Percentiles rank a stretch among this genome's conserved stretches.
Conservation (phyloP, 192 early-diverging fungal species). For the Linnemannia elongata region DNA sequence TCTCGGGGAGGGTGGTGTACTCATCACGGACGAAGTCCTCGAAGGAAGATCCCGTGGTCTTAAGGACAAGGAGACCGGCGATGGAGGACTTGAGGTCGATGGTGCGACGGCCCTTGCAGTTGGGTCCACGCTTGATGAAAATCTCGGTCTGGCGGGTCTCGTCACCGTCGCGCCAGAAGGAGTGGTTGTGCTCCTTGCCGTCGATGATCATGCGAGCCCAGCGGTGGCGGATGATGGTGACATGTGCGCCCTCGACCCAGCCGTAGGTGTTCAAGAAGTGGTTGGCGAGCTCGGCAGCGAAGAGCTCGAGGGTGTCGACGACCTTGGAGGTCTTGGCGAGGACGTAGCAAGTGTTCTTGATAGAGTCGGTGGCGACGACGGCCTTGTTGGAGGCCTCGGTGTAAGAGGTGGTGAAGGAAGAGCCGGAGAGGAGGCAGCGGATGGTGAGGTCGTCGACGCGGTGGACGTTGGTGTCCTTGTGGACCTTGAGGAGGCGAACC, state of each 20-base stretch:
- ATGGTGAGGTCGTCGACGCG: slow-evolving; percentile 79
- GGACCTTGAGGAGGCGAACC: slow-evolving; percentile 80
- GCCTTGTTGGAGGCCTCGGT: slow-evolving; percentile 84
- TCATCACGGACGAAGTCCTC: slow-evolving; percentile 79
- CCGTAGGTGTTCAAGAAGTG: slow-evolving; percentile 82
- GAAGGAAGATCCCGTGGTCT: slow-evolving; percentile 88
- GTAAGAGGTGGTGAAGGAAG: slow-evolving; percentile 73
- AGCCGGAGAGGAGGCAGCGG: slow-evolving; percentile 58
- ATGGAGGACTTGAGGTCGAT: slow-evolving; percentile 75
- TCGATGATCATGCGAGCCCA: slow-evolving; percentile 80
- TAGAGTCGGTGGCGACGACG: slow-evolving; percentile 82
- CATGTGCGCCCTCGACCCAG: slow-evolving; percentile 73
- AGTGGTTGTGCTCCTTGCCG: slow-evolving; percentile 74
- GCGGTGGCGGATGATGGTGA: slow-evolving; percentile 77
- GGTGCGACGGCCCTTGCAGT: slow-evolving; percentile 22
- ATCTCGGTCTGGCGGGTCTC: slow-evolving; percentile 76
- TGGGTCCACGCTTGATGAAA: slow-evolving; percentile 58
- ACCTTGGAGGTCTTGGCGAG: slow-evolving; percentile 78
- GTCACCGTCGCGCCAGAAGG: slow-evolving; percentile 79
- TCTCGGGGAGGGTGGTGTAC: slow-evolving; percentile 79
- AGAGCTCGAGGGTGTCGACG: slow-evolving; percentile 80
- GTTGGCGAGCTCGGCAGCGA: slow-evolving; percentile 75
- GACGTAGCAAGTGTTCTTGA: slow-evolving; percentile 84
- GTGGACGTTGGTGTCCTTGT: slow-evolving; percentile 72
- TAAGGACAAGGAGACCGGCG: slow-evolving; percentile 79